phyloP scores from a whole-genome alignment of 495 filamentous ascomycete species.

The Penicillium tannophilum region DNA sequence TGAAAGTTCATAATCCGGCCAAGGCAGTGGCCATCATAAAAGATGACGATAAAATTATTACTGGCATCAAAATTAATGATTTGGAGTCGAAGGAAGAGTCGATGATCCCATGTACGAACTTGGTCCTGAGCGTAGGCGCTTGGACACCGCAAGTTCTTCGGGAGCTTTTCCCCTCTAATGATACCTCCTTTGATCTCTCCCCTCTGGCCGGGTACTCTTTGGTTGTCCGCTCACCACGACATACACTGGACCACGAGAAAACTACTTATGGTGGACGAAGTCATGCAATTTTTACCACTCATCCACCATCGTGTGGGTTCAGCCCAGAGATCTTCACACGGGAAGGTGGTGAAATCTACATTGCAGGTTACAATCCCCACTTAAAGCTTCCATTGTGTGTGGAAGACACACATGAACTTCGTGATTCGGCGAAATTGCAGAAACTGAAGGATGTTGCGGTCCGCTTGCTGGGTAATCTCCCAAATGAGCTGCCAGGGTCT shows the following conservation, averaged over 20 bases:
- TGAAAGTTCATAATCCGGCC: slow-evolving; percentile 66
- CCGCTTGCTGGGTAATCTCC: slow-evolving; percentile 53
- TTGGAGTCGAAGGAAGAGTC: slow-evolving; percentile 25
- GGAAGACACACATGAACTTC: slow-evolving; percentile 45
- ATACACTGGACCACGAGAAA: slow-evolving; percentile 32
- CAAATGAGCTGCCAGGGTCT: slow-evolving; percentile 17
- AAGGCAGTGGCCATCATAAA: slow-evolving; percentile 54
- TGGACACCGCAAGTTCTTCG: slow-evolving; percentile 68
- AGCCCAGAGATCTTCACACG: slow-evolving; percentile 76
- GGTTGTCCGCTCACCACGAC: slow-evolving; percentile 63
- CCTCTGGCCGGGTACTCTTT: slow-evolving; percentile 73
- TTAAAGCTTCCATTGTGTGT: slow-evolving; percentile 60
- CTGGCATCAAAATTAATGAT: slow-evolving; percentile 49
- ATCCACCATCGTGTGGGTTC: slow-evolving; percentile 50
- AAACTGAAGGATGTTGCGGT: slow-evolving; percentile 56
- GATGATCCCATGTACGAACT: slow-evolving; percentile 49
- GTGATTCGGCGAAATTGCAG: slow-evolving; percentile 48
- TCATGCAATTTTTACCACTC: slow-evolving; percentile 71
- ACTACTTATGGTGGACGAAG: slow-evolving; percentile 44
- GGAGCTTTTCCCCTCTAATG: slow-evolving; percentile 61
- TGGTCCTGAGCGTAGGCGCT: slow-evolving; percentile 68
- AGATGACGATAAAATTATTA: slow-evolving; percentile 49
- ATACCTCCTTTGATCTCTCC: slow-evolving; percentile 52
- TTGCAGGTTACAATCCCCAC: slow-evolving; percentile 70
- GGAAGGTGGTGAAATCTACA: slow-evolving; percentile 64